phyloP scores from a whole-genome alignment of 805 yeast species.

The Kodamaea lidongshanica region DNA sequence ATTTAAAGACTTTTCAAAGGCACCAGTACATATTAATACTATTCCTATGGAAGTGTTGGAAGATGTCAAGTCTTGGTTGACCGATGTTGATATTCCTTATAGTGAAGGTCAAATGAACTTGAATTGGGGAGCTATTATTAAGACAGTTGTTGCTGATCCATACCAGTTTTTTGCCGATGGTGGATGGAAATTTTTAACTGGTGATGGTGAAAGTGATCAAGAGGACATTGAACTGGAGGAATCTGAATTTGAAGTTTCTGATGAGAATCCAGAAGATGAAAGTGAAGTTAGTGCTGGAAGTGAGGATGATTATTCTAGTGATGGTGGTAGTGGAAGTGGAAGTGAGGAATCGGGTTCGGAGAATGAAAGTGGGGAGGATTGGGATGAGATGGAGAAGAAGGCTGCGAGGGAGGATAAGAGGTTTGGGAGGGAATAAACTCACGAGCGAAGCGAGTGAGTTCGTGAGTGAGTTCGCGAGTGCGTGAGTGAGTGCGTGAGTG shows the following conservation, averaged over 20 bases:
- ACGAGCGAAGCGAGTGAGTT: no score
- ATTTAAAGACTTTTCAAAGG: conserved; percentile 79
- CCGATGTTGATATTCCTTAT: conserved; percentile 94
- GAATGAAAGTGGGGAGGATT: conserved; percentile 39
- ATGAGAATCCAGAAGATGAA: conserved; percentile 57
- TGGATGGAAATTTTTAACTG: conserved; percentile 93
- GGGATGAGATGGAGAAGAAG: conserved; percentile 58
- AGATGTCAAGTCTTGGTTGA: conserved; percentile 91
- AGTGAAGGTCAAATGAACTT: conserved; percentile 93
- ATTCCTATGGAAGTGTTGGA: conserved; percentile 90
- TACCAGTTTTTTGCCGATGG: conserved; percentile 89
- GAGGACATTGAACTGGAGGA: conserved; percentile 64
- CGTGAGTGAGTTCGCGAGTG: no score
- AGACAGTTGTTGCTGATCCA: conserved; percentile 86
- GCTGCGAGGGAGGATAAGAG: conserved; percentile 44
- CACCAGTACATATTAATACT: conserved; percentile 90
- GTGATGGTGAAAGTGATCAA: conserved; percentile 71
- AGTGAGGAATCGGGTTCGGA: conserved; percentile 35
- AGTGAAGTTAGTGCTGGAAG: conserved; percentile 53
- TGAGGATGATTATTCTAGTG: conserved; percentile 31
- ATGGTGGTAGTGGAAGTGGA: conserved; percentile 32
- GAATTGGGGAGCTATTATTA: conserved; percentile 95
- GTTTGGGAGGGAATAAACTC: conserved; percentile 20
- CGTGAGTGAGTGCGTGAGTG: no score
- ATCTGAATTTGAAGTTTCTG: conserved; percentile 60